Percentiles rank a stretch among this genome's conserved stretches.
Evolutionary conservation across 2,329 filamentous ascomycete species (phyloP).

Genomic region (Beauveria varroae): DNA sequence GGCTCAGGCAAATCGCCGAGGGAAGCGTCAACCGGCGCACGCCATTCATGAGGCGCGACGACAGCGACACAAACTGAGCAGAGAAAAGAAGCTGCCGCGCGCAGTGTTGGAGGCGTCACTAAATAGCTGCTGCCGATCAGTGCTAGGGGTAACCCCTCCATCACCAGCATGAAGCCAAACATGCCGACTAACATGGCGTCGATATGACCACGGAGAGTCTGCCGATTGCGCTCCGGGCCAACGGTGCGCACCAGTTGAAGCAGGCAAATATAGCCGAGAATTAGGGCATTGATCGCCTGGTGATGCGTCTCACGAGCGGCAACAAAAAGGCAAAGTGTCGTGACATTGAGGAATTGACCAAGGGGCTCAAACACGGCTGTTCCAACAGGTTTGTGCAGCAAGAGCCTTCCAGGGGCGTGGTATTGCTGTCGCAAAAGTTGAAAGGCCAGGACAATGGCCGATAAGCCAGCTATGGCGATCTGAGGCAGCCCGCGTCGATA

Average conservation of each 20-base stretch:
- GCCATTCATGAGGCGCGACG: constrained; percentile 43
- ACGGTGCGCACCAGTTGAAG: neutral
- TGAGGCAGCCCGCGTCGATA: neutral
- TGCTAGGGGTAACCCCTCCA: neutral
- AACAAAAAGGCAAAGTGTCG: neutral
- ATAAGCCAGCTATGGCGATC: neutral
- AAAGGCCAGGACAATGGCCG: neutral
- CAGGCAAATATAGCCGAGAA: neutral
- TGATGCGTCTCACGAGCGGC: neutral
- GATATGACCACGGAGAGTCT: neutral
- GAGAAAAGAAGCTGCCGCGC: neutral
- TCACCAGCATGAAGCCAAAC: neutral
- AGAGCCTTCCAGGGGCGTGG: no score
- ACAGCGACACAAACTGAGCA: constrained; percentile 25
- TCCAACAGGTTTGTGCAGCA: neutral
- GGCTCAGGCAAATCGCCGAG: constrained; percentile 32
- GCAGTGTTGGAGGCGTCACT: neutral
- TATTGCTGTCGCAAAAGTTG: neutral
- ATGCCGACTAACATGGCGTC: neutral
- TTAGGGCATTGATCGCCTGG: neutral
- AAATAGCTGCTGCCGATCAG: neutral
- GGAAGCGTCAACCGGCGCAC: constrained; percentile 32
- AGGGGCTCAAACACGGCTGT: neutral
- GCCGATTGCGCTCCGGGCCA: neutral
- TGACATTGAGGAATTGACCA: neutral